Evolutionary conservation across 805 yeast genomes (phyloP).

Genomic region (Diddensiella transvaalensis): DNA sequence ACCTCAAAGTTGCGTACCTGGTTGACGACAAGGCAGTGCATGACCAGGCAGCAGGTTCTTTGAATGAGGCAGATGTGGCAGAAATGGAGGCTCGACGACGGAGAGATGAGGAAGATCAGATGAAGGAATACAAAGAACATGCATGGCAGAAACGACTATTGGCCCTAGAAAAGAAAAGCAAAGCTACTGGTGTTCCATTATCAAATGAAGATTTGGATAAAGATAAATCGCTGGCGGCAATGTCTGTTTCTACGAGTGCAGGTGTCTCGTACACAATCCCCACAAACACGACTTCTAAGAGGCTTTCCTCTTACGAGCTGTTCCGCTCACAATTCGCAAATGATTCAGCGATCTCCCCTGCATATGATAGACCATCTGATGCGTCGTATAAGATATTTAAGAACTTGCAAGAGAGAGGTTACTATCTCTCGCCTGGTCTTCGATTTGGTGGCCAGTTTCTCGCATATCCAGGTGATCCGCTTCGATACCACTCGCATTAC

Average conservation of each 20-base stretch:
- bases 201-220: slow-evolving; percentile 12
- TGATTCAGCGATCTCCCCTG: background rate
- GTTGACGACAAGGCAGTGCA: slow-evolving; percentile 40
- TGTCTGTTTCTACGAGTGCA: slow-evolving; percentile 12
- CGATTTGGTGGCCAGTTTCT: slow-evolving; percentile 87
- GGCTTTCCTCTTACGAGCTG: slow-evolving; percentile 17
- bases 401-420: slow-evolving; percentile 43
- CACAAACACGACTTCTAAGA: slow-evolving; percentile 9
- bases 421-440: slow-evolving; percentile 73
- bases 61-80: slow-evolving; percentile 20
- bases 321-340: slow-evolving; percentile 7
- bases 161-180: slow-evolving; percentile 20
- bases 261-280: slow-evolving; percentile 13
- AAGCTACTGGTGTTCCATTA: slow-evolving; percentile 5
- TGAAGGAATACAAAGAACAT: slow-evolving; percentile 17
- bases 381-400: slow-evolving; percentile 38
- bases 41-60: slow-evolving; percentile 14
- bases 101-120: slow-evolving; percentile 20
- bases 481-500: slow-evolving; percentile 83
- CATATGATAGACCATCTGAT: background rate
- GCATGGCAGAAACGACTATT: slow-evolving; percentile 19
- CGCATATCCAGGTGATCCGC: slow-evolving; percentile 93
- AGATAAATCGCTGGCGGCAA: slow-evolving; percentile 7
- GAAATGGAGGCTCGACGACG: slow-evolving; percentile 18
- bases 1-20: slow-evolving; percentile 40